Percentiles rank a stretch among this genome's conserved stretches.
Conservation (phyloP, 257 asterid genomes). For the Fraxinus excelsior region DNA sequence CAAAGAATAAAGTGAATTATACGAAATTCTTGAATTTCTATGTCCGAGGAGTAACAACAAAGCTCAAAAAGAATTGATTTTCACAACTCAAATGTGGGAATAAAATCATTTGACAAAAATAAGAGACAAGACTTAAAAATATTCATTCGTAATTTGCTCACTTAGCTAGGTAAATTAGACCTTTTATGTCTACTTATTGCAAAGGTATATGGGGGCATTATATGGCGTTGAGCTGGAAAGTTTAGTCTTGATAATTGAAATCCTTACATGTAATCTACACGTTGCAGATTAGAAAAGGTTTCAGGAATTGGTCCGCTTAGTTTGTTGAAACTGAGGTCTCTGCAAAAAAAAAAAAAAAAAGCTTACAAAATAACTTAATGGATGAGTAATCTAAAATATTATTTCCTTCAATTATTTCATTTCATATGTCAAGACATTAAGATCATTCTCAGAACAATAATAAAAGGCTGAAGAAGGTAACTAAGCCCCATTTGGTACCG, state of each 20-base stretch:
- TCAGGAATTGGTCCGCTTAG: constrained; percentile 59
- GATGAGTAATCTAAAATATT: not conserved
- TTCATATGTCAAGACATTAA: not conserved
- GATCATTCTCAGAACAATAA: not conserved
- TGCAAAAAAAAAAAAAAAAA: too few species aligned
- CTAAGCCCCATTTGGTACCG: too few species aligned
- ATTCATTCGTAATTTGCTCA: not conserved
- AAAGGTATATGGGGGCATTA: not conserved
- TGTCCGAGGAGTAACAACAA: too few species aligned
- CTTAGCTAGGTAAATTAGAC: not conserved
- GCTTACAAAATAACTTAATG: not conserved
- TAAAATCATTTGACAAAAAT: not conserved
- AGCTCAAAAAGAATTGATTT: too few species aligned
- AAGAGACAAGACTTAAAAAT: not conserved
- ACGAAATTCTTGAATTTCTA: too few species aligned
- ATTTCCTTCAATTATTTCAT: not conserved
- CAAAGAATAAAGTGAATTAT: too few species aligned
- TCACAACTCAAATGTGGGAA: not conserved
- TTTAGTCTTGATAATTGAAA: not conserved
- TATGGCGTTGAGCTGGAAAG: not conserved
- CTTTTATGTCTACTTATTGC: not conserved
- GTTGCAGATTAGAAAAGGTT: constrained; percentile 20
- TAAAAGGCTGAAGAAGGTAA: not conserved
- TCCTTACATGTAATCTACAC: constrained; percentile 51
- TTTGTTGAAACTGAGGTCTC: constrained; percentile 78